These are phyloP conservation scores for Diospyros kaki DNA, from an alignment of 148 eudicot species.

Conservation along the genomic window DNA sequence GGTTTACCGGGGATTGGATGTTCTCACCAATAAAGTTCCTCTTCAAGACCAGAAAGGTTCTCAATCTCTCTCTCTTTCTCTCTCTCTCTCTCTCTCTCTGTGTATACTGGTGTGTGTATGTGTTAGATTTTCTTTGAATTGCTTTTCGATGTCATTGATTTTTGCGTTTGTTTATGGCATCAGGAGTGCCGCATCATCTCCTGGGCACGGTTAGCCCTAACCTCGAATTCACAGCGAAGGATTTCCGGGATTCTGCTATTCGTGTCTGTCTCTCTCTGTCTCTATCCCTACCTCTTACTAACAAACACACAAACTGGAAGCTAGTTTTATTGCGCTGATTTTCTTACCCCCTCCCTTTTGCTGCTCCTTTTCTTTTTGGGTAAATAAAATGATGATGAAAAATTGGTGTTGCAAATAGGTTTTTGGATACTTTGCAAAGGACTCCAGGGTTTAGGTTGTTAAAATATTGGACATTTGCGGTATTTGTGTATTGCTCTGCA, in stretches of 20 bases:
- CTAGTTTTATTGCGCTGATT: slow-evolving; percentile 5
- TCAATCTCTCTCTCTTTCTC: slow-evolving; percentile 9
- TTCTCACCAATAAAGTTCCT: slow-evolving; percentile 91
- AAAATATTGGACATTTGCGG: background rate
- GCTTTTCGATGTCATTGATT: background rate
- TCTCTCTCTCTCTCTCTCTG: background rate
- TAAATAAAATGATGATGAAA: too few species aligned
- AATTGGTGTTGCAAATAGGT: too few species aligned
- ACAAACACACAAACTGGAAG: background rate
- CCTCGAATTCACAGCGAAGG: slow-evolving; percentile 76
- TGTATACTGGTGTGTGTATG: background rate
- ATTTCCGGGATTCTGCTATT: slow-evolving; percentile 74
- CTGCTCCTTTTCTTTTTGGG: too few species aligned
- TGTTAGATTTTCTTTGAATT: background rate
- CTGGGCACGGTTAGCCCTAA: slow-evolving; percentile 71
- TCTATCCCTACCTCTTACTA: background rate
- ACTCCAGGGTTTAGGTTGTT: too few species aligned
- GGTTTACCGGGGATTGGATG: slow-evolving; percentile 79
- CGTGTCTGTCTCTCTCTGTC: slow-evolving; percentile 35
- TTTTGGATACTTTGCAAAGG: too few species aligned
- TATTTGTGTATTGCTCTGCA: background rate
- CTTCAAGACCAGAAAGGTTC: slow-evolving; percentile 66
- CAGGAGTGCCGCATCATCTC: slow-evolving; percentile 89
- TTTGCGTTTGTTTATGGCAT: slow-evolving; percentile 8
- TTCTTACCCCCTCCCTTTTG: background rate